These are phyloP conservation scores for Ganoderma sinense DNA, from an alignment of 1,284 basidiomycete genomes.

Conservation along the genomic window DNA sequence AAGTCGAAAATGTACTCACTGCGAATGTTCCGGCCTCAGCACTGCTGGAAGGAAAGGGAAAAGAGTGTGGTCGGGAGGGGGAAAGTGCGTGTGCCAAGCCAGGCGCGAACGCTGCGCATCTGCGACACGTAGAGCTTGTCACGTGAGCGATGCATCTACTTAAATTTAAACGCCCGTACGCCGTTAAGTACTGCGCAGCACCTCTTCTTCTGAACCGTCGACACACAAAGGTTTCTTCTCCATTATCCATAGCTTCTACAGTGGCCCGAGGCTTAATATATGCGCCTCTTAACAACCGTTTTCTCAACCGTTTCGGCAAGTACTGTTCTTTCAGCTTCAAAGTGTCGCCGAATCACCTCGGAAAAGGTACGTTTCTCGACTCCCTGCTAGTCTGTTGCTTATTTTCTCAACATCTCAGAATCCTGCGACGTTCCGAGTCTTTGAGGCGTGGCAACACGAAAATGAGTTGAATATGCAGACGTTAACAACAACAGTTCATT, in stretches of 20 bases:
- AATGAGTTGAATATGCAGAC: not conserved
- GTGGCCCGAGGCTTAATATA: no score
- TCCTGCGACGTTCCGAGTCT: no score
- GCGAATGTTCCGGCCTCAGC: not conserved
- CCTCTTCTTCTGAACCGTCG: no score
- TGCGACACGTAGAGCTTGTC: slow-evolving; percentile 29
- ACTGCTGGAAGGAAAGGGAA: not conserved
- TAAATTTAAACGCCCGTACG: not conserved
- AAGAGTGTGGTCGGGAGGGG: not conserved
- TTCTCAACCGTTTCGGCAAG: no score
- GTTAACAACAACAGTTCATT: not conserved
- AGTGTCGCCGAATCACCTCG: no score
- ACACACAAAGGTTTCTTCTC: no score
- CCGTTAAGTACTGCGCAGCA: not conserved
- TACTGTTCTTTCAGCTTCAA: no score
- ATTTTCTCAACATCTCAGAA: no score
- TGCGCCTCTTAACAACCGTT: no score
- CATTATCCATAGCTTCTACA: no score
- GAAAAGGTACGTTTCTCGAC: no score
- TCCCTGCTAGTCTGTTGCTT: no score
- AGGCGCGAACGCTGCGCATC: slow-evolving; percentile 26
- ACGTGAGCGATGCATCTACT: slow-evolving; percentile 15
- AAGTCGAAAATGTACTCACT: not conserved
- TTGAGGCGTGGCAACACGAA: not conserved
- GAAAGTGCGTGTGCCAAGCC: slow-evolving; percentile 25